Percentiles rank a stretch among this genome's conserved stretches.
These are phyloP conservation scores for Rhodotorula sp. DNA, from an alignment of 1,284 basidiomycete genomes.

Conservation along the genomic window DNA sequence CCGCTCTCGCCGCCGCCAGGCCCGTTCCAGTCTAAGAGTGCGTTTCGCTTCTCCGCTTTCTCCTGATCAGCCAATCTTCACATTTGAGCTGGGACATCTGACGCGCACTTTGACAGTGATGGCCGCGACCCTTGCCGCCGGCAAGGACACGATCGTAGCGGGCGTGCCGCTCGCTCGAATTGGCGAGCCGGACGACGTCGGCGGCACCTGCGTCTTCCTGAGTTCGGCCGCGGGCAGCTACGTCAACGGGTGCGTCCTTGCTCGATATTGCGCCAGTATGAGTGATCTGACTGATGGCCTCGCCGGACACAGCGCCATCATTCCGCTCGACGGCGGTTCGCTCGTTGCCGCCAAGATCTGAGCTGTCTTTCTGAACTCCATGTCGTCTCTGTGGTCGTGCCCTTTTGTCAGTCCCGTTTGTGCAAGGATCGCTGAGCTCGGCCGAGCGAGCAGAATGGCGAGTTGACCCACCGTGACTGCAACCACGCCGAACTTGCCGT, in stretches of 20 bases:
- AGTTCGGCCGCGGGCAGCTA: slow-evolving; percentile 63
- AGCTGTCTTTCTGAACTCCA: background rate
- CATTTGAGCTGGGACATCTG: slow-evolving; percentile 17
- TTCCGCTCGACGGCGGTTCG: slow-evolving; percentile 39
- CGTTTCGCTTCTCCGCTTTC: background rate
- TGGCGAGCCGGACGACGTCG: slow-evolving; percentile 65
- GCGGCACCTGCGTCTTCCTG: slow-evolving; percentile 64
- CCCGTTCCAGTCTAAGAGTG: slow-evolving; percentile 52
- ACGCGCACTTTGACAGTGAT: slow-evolving; percentile 58
- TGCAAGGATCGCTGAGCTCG: background rate
- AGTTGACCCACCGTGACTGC: background rate
- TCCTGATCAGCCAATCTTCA: slow-evolving; percentile 54
- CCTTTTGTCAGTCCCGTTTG: background rate
- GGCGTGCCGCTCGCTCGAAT: slow-evolving; percentile 61
- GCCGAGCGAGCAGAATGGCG: background rate
- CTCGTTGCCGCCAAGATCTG: slow-evolving; percentile 37
- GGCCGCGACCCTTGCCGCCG: slow-evolving; percentile 59
- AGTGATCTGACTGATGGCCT: background rate
- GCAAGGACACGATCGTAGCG: slow-evolving; percentile 57
- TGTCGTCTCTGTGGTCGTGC: background rate
- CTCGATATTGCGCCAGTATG: background rate
- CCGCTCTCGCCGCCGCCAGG: slow-evolving; percentile 39
- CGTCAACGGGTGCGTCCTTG: slow-evolving; percentile 57
- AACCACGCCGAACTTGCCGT: background rate
- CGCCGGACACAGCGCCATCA: slow-evolving; percentile 22